phyloP scores from a whole-genome alignment of 108 stramenopile genomes.

The Schizochytrium sp. region DNA sequence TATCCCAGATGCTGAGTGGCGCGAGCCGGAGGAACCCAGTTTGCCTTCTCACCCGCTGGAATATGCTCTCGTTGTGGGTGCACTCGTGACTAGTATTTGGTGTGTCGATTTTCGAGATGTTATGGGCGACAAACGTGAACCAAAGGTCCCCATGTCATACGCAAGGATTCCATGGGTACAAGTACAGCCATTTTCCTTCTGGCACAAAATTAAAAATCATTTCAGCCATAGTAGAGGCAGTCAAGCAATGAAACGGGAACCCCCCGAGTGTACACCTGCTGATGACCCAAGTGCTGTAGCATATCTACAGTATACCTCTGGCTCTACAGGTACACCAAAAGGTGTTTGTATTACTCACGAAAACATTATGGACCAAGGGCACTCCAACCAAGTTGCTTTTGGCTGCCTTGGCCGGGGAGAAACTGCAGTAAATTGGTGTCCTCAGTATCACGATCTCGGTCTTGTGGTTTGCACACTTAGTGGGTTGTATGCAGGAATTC shows the following conservation, averaged over 20 bases:
- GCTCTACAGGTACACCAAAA: slow-evolving; percentile 93
- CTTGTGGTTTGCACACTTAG: slow-evolving; percentile 94
- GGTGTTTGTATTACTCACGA: slow-evolving; percentile 88
- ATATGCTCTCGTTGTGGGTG: not conserved
- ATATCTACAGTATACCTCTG: slow-evolving; percentile 98
- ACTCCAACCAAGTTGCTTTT: slow-evolving; percentile 79
- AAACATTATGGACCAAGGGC: slow-evolving; percentile 61
- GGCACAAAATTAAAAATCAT: too few relatives aligned
- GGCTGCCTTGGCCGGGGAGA: slow-evolving; percentile 18
- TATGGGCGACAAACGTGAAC: too few relatives aligned
- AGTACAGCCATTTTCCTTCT: not conserved
- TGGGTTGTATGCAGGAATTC: slow-evolving; percentile 88
- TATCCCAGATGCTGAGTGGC: slow-evolving; percentile 6
- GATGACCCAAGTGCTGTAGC: slow-evolving; percentile 75
- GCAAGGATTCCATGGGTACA: not conserved
- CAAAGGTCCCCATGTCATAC: too few relatives aligned
- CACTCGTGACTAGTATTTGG: not conserved
- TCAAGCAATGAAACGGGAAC: not conserved
- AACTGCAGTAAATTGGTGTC: slow-evolving; percentile 82
- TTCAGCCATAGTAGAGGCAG: not conserved
- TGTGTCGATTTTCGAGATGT: not conserved
- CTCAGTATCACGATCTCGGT: slow-evolving; percentile 99
- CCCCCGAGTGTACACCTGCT: not conserved
- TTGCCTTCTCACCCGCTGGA: not conserved
- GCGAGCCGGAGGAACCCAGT: not conserved